Evolutionary conservation across 129 eudicot genomes (phyloP).

Genomic region (Saussurea involucrata): DNA sequence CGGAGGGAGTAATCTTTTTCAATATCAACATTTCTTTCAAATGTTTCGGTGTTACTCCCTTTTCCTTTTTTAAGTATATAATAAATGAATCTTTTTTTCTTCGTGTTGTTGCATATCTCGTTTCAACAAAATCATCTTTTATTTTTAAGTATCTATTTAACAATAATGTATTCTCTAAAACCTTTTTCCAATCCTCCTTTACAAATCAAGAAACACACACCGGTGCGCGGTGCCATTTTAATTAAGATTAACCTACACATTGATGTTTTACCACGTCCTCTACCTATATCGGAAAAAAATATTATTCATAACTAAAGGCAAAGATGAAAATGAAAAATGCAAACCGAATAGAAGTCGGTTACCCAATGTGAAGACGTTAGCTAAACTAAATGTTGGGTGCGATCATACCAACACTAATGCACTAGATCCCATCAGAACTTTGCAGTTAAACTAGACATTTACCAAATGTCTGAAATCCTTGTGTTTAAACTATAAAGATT

Average conservation of each 20-base stretch:
- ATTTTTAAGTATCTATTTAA: background rate
- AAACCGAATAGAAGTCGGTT: background rate
- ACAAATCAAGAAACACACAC: background rate
- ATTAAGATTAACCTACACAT: background rate
- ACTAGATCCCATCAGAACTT: too few species aligned
- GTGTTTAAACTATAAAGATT: background rate
- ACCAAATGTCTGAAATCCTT: background rate
- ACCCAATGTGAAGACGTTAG: background rate
- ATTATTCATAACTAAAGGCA: background rate
- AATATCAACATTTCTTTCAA: background rate
- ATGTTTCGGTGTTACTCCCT: background rate
- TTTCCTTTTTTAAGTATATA: background rate
- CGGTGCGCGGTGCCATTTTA: background rate
- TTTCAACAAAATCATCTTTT: background rate
- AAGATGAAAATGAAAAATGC: background rate
- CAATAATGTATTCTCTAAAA: background rate
- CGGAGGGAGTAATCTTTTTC: background rate
- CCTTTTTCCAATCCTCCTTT: background rate
- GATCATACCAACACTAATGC: too few species aligned
- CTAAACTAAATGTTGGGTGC: conserved; percentile 5
- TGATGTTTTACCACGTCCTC: background rate
- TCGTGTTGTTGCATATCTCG: background rate
- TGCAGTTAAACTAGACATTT: too few species aligned
- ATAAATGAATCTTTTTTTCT: background rate
- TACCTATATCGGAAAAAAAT: background rate